Evolutionary conservation across 2,329 filamentous ascomycete species (phyloP).

Genomic region (Blumeriella jaapii): DNA sequence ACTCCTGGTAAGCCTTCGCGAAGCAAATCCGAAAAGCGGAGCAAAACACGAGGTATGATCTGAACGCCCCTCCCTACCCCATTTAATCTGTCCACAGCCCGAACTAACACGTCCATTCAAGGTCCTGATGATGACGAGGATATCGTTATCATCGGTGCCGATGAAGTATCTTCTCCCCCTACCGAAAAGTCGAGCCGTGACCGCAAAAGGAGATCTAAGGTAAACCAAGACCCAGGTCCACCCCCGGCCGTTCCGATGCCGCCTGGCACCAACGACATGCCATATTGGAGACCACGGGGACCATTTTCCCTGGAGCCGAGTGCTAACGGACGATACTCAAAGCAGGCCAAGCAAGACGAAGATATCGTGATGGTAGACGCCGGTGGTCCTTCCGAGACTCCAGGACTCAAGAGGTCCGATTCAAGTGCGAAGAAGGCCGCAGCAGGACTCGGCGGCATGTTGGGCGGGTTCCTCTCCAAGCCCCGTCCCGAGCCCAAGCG

Average conservation of each 20-base stretch:
- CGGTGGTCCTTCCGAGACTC: conserved; percentile 32
- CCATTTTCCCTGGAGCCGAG: conserved; percentile 20
- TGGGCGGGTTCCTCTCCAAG: conserved; percentile 45
- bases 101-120: conserved; percentile 14
- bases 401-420: conserved; percentile 42
- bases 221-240: conserved; percentile 25
- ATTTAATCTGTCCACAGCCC: neutral
- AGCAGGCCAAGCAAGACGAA: conserved; percentile 54
- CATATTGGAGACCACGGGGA: conserved; percentile 18
- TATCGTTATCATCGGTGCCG: conserved; percentile 37
- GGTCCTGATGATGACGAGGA: conserved; percentile 36
- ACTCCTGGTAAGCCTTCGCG: conserved; percentile 36
- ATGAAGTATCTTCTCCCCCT: conserved; percentile 33
- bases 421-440: conserved; percentile 53
- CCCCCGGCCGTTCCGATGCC: conserved; percentile 26
- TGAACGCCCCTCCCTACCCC: too few species aligned
- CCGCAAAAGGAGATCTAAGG: conserved; percentile 32
- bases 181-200: conserved; percentile 34
- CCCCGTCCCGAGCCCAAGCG: conserved; percentile 36
- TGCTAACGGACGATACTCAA: conserved; percentile 37
- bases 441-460: conserved; percentile 45
- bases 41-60: conserved; percentile 34
- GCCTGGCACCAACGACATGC: conserved; percentile 21
- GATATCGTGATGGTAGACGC: conserved; percentile 48
- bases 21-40: conserved; percentile 36